Conservation (phyloP, 257 asterid species). For the Anisodus acutangulus region DNA sequence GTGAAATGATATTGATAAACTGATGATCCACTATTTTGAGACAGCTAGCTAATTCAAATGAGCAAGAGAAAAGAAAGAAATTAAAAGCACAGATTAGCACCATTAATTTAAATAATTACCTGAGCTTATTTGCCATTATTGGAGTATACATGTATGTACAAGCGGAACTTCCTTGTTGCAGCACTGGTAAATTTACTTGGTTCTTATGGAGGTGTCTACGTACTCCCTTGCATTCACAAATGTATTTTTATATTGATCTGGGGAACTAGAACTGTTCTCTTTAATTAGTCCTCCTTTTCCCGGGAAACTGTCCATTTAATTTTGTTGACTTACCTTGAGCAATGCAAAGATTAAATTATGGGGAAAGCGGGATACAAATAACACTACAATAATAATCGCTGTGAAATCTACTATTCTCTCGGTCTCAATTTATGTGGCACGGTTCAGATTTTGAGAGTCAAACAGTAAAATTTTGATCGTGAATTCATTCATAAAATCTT, state of each 20-base stretch:
- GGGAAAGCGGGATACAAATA: too few species aligned
- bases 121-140: not conserved
- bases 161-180: not conserved
- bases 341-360: too few species aligned
- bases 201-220: not conserved
- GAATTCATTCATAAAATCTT: too few species aligned
- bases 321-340: not conserved
- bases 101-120: not conserved
- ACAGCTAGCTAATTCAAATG: not conserved
- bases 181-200: not conserved
- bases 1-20: not conserved
- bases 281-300: too few species aligned
- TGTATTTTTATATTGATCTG: not conserved
- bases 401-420: too few species aligned
- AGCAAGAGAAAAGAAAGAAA: not conserved
- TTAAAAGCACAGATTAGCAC: not conserved
- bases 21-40: not conserved
- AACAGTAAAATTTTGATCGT: too few species aligned
- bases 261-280: not conserved
- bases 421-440: too few species aligned
- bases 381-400: too few species aligned
- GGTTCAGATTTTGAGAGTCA: too few species aligned
- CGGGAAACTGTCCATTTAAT: not conserved
- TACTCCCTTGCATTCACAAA: not conserved
- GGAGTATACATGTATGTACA: not conserved